Evolutionary conservation across 352 stramenopile species (phyloP).

Genomic region (Paralagenidium karlingii): DNA sequence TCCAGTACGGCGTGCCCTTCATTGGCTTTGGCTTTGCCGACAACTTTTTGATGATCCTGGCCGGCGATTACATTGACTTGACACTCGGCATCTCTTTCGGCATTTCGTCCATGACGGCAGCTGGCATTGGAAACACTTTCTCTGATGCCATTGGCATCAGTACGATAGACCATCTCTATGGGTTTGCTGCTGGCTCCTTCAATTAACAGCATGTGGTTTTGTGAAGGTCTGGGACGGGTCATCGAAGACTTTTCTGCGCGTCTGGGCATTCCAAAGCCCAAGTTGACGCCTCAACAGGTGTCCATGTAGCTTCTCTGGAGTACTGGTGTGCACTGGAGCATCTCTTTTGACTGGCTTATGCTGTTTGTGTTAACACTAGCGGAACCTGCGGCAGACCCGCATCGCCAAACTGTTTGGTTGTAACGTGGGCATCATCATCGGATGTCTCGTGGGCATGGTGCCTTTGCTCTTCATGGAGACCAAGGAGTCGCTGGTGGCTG

Average conservation of each 20-base stretch:
- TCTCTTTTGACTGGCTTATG: background rate
- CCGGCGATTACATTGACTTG: constrained; percentile 79
- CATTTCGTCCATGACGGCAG: constrained; percentile 81
- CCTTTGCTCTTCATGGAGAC: constrained; percentile 71
- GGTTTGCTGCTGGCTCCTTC: background rate
- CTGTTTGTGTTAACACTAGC: too few species aligned
- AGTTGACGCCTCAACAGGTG: constrained; percentile 53
- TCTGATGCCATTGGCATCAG: constrained; percentile 45
- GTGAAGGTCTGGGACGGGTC: constrained; percentile 46
- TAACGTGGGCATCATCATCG: constrained; percentile 56
- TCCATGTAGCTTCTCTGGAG: background rate
- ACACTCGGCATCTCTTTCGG: constrained; percentile 68
- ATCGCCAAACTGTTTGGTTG: constrained; percentile 52
- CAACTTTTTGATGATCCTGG: constrained; percentile 92
- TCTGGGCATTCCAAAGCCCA: constrained; percentile 40
- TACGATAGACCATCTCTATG: background rate
- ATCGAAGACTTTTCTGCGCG: constrained; percentile 63
- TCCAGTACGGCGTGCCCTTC: constrained; percentile 84
- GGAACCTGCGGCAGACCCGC: constrained; percentile 49
- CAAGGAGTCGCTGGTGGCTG: too few species aligned
- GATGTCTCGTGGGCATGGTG: constrained; percentile 62
- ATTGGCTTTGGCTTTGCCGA: constrained; percentile 97
- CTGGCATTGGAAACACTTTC: constrained; percentile 79
- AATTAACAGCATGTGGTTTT: constrained; percentile 5
- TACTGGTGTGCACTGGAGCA: background rate